A percentile compares a stretch with the other conserved stretches of the same genome.
These are phyloP conservation scores for Zygotorulaspora chibaensis DNA, from an alignment of 805 yeast genomes.

Conservation along the genomic window DNA sequence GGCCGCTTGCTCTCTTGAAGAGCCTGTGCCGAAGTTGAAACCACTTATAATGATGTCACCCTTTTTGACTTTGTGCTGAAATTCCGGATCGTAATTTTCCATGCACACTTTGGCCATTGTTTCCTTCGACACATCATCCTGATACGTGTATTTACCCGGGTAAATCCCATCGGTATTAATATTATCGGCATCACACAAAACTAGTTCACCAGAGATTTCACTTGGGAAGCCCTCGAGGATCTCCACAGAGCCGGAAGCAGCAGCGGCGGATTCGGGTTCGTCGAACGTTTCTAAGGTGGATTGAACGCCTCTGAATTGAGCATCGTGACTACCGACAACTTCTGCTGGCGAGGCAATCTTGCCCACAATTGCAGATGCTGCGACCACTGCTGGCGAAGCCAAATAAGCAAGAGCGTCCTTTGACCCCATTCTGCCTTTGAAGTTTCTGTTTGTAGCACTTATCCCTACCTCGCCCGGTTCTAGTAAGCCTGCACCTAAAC, in stretches of 20 bases:
- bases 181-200: conserved; percentile 93
- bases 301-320: conserved; percentile 47
- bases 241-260: conserved; percentile 50
- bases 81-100: conserved; percentile 96
- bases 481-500: conserved; percentile 88
- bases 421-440: conserved; percentile 99
- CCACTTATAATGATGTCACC: conserved; percentile 92
- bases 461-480: conserved; percentile 97
- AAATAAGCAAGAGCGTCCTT: conserved; percentile 92
- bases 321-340: conserved; percentile 56
- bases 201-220: conserved; percentile 82
- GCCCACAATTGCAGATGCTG: conserved; percentile 96
- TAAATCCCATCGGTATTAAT: conserved; percentile 98
- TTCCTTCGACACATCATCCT: conserved; percentile 91
- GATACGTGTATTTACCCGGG: conserved; percentile 98
- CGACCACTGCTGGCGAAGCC: conserved; percentile 97
- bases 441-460: conserved; percentile 96
- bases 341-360: conserved; percentile 91
- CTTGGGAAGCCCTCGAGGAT: conserved; percentile 90
- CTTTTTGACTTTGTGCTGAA: conserved; percentile 71
- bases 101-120: conserved; percentile 99
- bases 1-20: conserved; percentile 98
- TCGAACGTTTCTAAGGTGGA: conserved; percentile 22
- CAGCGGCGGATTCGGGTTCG: conserved; percentile 29
- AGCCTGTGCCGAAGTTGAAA: conserved; percentile 96